Base-by-base conservation (phyloP, 2,329 filamentous ascomycete genomes). In the Diaporthe amygdali region DNA sequence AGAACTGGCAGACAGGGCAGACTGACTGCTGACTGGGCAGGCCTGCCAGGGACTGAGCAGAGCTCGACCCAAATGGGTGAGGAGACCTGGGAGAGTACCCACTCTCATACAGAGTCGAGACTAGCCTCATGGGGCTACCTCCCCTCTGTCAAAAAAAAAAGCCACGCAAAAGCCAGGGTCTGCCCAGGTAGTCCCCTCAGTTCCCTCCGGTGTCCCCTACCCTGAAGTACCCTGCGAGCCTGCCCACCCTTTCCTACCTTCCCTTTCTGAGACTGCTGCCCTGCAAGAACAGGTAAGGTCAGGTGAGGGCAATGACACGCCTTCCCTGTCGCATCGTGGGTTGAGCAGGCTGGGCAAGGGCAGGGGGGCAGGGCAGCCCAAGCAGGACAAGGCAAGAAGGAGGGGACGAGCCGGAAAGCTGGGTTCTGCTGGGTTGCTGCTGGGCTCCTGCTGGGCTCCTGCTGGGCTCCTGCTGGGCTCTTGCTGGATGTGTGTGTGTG, bases 311-410 rank as follows among this genome's bases (percentile, higher is more conserved):
- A 64, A 37, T 64, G 59, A 59, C 59, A 64, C 59, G 59, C 41
- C 59, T 49, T 49, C 59, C 59, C 59, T 64, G 59, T 64, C 41
- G 17, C 9, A 64, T 64, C 59, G 59, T 64, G 59, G 59, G 44
- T 64, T 47, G 44, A 22, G 41, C 30, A 47, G 30, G 44, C 14
- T 64, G 59, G 59, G 59, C 30, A 49, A 37, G 41, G 41, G 41
- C 59, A 63, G 10, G n/a, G 59, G 41, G 2, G 10, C 20, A 12
- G 41, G 3, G 41, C 55, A 44, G 59, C 9, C 41, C 34, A 30
- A 44, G 59, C 44, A 37, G 59, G 30, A 25, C 59, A 20, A 64
- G 59, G 59, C 59, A 64, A 37, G 59, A 64, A 49, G 59, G 59
- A 64, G 59, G 59, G 59, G 59, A 37, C 59, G 59, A 34, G 44